Evolutionary conservation across 495 filamentous ascomycete genomes (phyloP), one percentile per base, ranked within the genome.

Genomic region (Friedmanniomyces endolithicus): DNA sequence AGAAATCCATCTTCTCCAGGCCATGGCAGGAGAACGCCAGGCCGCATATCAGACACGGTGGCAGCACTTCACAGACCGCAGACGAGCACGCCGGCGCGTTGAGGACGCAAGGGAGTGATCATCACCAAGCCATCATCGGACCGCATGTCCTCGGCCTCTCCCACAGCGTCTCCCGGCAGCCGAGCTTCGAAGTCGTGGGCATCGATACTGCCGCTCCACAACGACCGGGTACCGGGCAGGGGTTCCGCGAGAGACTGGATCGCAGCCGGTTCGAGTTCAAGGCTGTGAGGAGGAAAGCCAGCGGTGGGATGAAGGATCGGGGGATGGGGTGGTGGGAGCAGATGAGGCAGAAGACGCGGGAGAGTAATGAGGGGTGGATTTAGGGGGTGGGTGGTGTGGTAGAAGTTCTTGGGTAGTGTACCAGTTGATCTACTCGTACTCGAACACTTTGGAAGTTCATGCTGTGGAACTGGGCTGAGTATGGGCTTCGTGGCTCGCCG

Each of bases 221-320:
- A 47, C 20, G 44, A 47, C 20, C 44, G 11, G 44, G 7, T 2
- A 41, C 37, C 4, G 37, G 37, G 37, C 37, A 47, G 23, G 44
- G 24, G 4, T 56, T 52, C 24, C 52, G 57, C 1, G 48, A 52
- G 23, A 31, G 45, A 29, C 14, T 48, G 31, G 58, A 57, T 33
- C 39, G 54, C 1, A 53, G 49, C 24, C 39, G 58, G 41, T 61
- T 61, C 22, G 58, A 57, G 48, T 52, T 57, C 35, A 47, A 50
- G 34, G 53, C 44, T 24, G 54, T 61, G 29, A 23, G 53, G 27
- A 11, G 34, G 48, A 61, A 61, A 34, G 46, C 12, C 1, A 60
- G 57, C 33, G 53, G 19, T 17, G 43, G 46, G 2, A 11, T 52
- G 22, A 29, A 17, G 19, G 53, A 48, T 11, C 40, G 52, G 14